phyloP scores from a whole-genome alignment of 768 basidiomycete species.

The Crassisporium funariophilum region DNA sequence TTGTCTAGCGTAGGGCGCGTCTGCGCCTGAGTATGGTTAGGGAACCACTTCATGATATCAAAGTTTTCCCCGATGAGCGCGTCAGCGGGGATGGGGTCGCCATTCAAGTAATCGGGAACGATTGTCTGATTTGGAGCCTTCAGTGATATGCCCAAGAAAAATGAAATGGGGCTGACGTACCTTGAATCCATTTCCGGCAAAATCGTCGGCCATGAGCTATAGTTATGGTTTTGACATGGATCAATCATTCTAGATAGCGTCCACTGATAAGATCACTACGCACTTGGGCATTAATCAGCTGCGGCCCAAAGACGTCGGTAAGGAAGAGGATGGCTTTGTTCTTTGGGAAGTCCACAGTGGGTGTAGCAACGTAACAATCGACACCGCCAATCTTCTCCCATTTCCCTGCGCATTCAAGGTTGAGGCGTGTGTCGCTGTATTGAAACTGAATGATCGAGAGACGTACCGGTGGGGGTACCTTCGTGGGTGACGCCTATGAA shows the following conservation, averaged over 20 bases:
- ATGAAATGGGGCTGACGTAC: conserved; percentile 18
- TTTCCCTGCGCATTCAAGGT: too few species aligned
- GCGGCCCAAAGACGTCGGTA: conserved; percentile 53
- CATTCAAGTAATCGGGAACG: conserved; percentile 43
- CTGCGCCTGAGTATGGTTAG: conserved; percentile 36
- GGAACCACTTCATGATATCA: conserved; percentile 46
- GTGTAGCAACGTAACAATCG: conserved; percentile 54
- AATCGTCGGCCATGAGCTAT: conserved; percentile 44
- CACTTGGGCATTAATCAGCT: conserved; percentile 48
- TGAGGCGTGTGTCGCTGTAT: too few species aligned
- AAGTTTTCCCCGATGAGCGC: conserved; percentile 37
- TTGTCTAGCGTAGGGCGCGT: conserved; percentile 57
- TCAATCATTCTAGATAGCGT: neutral
- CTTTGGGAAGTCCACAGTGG: conserved; percentile 50
- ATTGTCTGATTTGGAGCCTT: conserved; percentile 30
- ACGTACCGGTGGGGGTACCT: conserved; percentile 45
- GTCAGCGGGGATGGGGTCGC: conserved; percentile 40
- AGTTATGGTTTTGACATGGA: neutral
- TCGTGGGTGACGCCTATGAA: conserved; percentile 50
- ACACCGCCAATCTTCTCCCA: conserved; percentile 50
- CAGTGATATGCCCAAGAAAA: neutral
- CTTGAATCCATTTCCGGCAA: conserved; percentile 48
- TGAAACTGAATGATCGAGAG: too few species aligned
- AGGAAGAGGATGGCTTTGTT: conserved; percentile 59
- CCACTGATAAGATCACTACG: conserved; percentile 8